Conservation (phyloP, 2,329 filamentous ascomycete species). For the Zasmidium cellare region DNA sequence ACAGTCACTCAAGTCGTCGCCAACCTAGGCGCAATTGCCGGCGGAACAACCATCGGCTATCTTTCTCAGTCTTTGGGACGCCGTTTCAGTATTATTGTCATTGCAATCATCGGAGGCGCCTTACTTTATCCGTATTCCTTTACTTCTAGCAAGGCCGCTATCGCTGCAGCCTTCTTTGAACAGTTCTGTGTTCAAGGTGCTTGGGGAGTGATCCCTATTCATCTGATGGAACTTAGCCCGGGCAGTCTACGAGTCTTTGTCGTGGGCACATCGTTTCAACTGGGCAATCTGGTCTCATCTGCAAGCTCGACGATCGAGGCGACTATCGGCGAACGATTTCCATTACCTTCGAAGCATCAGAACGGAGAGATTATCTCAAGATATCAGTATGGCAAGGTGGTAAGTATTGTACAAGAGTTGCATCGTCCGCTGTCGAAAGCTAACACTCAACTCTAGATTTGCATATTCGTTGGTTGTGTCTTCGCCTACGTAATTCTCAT, state of each 20-base stretch:
- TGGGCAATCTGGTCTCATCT: conserved; percentile 68
- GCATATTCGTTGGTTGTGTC: conserved; percentile 77
- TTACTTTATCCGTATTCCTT: conserved; percentile 84
- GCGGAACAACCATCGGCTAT: conserved; percentile 49
- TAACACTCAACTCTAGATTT: conserved; percentile 20
- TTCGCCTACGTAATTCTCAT: conserved; percentile 64
- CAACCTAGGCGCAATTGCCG: conserved; percentile 50
- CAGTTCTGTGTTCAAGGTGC: conserved; percentile 43
- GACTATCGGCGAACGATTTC: conserved; percentile 43
- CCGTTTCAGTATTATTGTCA: conserved; percentile 49
- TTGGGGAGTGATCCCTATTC: conserved; percentile 55
- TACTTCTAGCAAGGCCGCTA: conserved; percentile 60
- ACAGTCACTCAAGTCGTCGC: conserved; percentile 53
- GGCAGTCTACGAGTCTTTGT: conserved; percentile 73
- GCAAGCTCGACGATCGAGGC: conserved; percentile 46
- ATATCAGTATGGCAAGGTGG: conserved; percentile 51
- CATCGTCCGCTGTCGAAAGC: neutral
- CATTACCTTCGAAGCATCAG: conserved; percentile 42
- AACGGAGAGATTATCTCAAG: conserved; percentile 39
- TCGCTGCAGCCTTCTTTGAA: conserved; percentile 81
- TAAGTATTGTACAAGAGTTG: conserved; percentile 73
- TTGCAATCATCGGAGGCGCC: conserved; percentile 66
- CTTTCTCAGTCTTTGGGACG: conserved; percentile 48
- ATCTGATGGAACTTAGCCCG: conserved; percentile 74
- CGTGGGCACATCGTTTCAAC: conserved; percentile 72